Evolutionary conservation across 345 rosid genomes (phyloP).

Genomic region (Citrus cavaleriei): DNA sequence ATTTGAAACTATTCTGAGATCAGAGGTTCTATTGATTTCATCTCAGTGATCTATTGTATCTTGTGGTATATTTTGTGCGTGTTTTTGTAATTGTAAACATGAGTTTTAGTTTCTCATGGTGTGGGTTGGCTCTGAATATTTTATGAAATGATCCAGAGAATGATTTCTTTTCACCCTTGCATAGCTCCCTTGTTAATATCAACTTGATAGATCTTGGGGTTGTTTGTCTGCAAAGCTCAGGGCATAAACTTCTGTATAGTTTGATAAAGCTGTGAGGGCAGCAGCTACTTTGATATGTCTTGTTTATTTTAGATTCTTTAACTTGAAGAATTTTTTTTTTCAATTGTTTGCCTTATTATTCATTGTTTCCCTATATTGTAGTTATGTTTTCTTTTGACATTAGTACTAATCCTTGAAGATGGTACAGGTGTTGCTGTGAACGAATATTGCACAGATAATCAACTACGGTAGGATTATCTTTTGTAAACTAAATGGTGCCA

Average conservation of each 20-base stretch:
- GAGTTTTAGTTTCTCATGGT: background rate
- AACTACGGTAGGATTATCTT: slow-evolving; percentile 23
- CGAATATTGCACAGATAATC: slow-evolving; percentile 7
- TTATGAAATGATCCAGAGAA: background rate
- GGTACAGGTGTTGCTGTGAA: slow-evolving; percentile 22
- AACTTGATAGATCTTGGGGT: background rate
- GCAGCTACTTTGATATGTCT: background rate
- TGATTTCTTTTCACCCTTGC: background rate
- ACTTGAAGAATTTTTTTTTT: background rate
- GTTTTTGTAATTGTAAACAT: background rate
- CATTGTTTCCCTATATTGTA: background rate
- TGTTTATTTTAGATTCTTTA: background rate
- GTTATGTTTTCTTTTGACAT: background rate
- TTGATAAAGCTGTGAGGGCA: background rate
- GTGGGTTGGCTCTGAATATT: background rate
- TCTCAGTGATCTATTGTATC: background rate
- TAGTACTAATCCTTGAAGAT: slow-evolving; percentile 11
- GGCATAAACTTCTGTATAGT: background rate
- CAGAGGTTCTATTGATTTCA: background rate
- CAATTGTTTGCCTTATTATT: background rate
- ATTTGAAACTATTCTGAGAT: background rate
- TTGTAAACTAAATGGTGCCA: slow-evolving; percentile 47
- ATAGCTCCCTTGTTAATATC: background rate
- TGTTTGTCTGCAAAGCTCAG: background rate
- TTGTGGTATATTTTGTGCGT: background rate